These are phyloP conservation scores for Stygiomarasmius scandens DNA, from an alignment of 1,284 basidiomycete genomes.

Conservation along the genomic window DNA sequence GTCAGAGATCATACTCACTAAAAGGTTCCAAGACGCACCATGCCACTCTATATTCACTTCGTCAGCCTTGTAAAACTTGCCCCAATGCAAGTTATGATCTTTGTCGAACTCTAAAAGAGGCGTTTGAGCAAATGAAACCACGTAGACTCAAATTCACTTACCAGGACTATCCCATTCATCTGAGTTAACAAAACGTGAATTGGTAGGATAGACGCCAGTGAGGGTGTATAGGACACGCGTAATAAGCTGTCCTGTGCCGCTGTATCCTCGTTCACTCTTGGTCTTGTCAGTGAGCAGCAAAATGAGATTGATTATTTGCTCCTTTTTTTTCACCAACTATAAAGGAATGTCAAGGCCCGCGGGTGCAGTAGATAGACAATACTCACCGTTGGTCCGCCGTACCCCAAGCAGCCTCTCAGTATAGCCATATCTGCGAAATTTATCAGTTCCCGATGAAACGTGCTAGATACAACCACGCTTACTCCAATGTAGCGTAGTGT, in stretches of 20 bases:
- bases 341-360: slow-evolving; percentile 15
- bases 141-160: slow-evolving; percentile 32
- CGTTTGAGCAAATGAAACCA: background rate
- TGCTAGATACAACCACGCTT: slow-evolving; percentile 32
- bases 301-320: slow-evolving; percentile 72
- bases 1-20: background rate
- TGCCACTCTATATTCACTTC: slow-evolving; percentile 92
- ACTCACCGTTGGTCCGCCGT: slow-evolving; percentile 66
- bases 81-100: slow-evolving; percentile 83
- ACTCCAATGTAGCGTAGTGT: slow-evolving; percentile 96
- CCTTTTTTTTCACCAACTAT: slow-evolving; percentile 74
- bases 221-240: slow-evolving; percentile 80
- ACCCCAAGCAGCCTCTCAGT: slow-evolving; percentile 77
- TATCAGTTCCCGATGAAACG: slow-evolving; percentile 9
- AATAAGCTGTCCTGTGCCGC: slow-evolving; percentile 79
- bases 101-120: slow-evolving; percentile 68
- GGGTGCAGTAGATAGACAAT: background rate
- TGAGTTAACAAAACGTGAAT: slow-evolving; percentile 83
- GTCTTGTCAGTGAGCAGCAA: slow-evolving; percentile 76
- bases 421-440: slow-evolving; percentile 67
- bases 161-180: slow-evolving; percentile 82
- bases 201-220: slow-evolving; percentile 78
- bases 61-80: slow-evolving; percentile 76
- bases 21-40: slow-evolving; percentile 43
- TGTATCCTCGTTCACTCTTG: slow-evolving; percentile 90